Evolutionary conservation across 768 basidiomycete species (phyloP).

Genomic region (Termitomyces sp.): DNA sequence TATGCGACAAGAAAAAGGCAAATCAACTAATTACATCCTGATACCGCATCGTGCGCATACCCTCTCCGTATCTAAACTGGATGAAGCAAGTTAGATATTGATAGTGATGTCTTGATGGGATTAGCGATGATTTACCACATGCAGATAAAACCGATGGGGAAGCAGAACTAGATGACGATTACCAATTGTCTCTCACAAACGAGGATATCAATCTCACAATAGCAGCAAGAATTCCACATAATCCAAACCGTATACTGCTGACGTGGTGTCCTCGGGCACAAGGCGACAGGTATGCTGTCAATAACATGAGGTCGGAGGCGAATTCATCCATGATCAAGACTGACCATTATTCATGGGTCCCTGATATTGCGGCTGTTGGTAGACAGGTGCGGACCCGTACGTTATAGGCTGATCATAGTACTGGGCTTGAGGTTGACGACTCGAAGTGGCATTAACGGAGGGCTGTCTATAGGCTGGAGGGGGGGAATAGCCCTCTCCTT

Average conservation of each 20-base stretch:
- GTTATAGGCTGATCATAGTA: background rate
- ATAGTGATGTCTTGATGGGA: background rate
- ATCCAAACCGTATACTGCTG: constrained; percentile 20
- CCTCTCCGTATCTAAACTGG: constrained; percentile 25
- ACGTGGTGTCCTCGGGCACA: constrained; percentile 24
- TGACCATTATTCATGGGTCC: constrained; percentile 3
- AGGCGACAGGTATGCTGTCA: constrained; percentile 14
- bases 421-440: background rate
- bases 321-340: background rate
- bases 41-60: constrained; percentile 29
- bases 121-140: constrained; percentile 18
- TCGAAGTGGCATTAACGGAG: background rate
- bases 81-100: background rate
- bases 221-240: constrained; percentile 26
- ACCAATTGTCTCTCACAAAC: background rate
- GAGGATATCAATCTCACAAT: constrained; percentile 14
- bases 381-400: background rate
- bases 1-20: background rate
- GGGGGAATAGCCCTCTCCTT: background rate
- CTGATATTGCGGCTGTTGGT: constrained; percentile 9
- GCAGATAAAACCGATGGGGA: constrained; percentile 22
- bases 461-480: constrained; percentile 7
- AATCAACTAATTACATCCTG: constrained; percentile 14
- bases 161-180: constrained; percentile 14
- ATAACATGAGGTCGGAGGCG: background rate